Base-by-base conservation (phyloP, 805 yeast species). In the Saturnispora mendoncae region DNA sequence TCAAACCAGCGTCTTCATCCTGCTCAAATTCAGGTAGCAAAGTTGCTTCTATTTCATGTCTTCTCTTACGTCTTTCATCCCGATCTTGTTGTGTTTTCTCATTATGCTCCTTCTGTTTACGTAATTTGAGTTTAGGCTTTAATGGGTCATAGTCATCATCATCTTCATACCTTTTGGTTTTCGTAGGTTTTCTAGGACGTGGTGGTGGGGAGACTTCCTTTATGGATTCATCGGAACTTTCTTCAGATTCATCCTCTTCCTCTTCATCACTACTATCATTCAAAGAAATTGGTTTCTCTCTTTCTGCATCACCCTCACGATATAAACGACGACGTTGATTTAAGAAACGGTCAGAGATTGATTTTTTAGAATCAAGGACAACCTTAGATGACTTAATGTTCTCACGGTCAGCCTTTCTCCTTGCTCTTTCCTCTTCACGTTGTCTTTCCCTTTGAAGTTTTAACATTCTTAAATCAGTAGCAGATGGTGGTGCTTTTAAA, bases 151-250 rank as follows among this genome's bases (percentile, higher is more conserved):
- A 65, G 8, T 63, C 71, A 38, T 67, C 75, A 28, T 65, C 72
- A 15, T 75, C 76, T 52, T 68, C 76, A 46, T 74, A 77, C 30
- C 59, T 60, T 30, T 62, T 67, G 25, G 42, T 38, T 15, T 25
- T 27, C 4, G 13, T 18, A 14, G 24, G 8, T 33, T 24, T 25
- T 19, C 19, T 35, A 26, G 38, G 15, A 27, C 24, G 34, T 17
- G 20, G 18, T 36, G 46, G 26, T 7, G 26, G 26, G 10, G 26
- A 6, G 13, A 37, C 33, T 42, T 46, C 49, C 9, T 38, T 42
- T 10, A 31, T 18, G 3, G 52, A 45, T 17, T 35, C 42, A 27
- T 42, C 48, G 1, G 41, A 36, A 14, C 18, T 18, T 18, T 31
- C 39, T 4, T 39, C 38, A 23, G 42, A 26, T 6, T 39, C 33